Evolutionary conservation across 2,329 filamentous ascomycete genomes (phyloP), one percentile per base, ranked within the genome.

Genomic region (Colletotrichum neosansevieriae): DNA sequence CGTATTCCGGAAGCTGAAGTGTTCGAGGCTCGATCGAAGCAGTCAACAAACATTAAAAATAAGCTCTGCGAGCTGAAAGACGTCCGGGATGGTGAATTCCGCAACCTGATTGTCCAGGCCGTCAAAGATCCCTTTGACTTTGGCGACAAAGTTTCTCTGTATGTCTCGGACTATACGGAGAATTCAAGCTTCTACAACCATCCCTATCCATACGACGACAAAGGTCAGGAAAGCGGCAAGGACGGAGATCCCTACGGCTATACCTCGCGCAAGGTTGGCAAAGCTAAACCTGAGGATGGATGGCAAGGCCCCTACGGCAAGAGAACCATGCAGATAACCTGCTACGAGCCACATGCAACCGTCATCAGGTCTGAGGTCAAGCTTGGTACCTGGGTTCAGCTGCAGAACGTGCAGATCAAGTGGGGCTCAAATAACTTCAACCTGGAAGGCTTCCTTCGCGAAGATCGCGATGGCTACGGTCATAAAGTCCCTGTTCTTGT

Each of bases 101-200:
- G 86, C 73, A 89, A 97, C 75, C 75, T 97, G 1, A 81, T 93
- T 17, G 94, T 87, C 2, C 86, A 94, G 74, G 88, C 97, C 2
- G 85, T 94, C 53, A 82, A 77, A 51, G 78, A 82, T 2, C 85
- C 86, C 0, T 83, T 77, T 49, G 79, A 83, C 34, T 19, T 73
- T 6, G 75, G 76, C 21, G 83, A 85, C 29, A 86, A 79, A 64
- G 79, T 87, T 12, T 87, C 88, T 5, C 71, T 97, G 0, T 94
- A 94, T 82, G 81, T 97, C 17, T 92, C 92, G 0, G 94, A 98
- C 78, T 97, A 94, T 77, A 97, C 94, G 0, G 80, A 87, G 58
- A 93, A 98, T 74, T 74, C 82, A 0, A 68, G 74, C 1, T 89
- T 98, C 66, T 90, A 85, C 71, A 78, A 89, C 40, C 88, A 73